Percentiles rank a stretch among this genome's conserved stretches.
Conservation (phyloP, 1,284 basidiomycete species). For the Moesziomyces antarcticus region DNA sequence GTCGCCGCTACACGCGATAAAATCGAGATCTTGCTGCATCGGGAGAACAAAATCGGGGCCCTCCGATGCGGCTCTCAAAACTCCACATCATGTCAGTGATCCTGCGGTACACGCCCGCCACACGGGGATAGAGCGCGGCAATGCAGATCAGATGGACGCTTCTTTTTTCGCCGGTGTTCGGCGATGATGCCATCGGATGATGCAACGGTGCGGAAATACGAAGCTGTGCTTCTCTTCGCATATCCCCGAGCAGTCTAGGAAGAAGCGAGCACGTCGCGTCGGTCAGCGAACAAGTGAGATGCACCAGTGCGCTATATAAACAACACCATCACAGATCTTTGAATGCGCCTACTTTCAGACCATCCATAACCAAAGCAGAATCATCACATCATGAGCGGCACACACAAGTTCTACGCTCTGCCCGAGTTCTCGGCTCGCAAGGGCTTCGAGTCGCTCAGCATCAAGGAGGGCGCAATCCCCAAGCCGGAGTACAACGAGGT, state of each 20-base stretch:
- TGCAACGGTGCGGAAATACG: slow-evolving; percentile 1
- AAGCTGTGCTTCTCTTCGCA: background rate
- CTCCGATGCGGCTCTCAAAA: too few relatives aligned
- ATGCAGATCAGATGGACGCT: background rate
- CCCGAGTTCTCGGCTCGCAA: slow-evolving; percentile 41
- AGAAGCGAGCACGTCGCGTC: too few relatives aligned
- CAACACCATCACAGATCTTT: too few relatives aligned
- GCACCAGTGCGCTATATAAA: too few relatives aligned
- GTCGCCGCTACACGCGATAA: background rate
- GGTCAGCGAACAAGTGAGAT: background rate
- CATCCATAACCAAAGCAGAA: background rate
- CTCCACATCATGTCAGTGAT: too few relatives aligned
- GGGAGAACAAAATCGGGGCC: too few relatives aligned
- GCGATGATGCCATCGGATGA: background rate
- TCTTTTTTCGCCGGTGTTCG: background rate
- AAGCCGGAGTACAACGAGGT: slow-evolving; percentile 55
- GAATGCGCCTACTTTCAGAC: background rate
- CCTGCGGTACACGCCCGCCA: background rate
- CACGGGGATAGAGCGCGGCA: background rate
- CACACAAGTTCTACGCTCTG: slow-evolving; percentile 39
- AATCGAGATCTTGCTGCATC: background rate
- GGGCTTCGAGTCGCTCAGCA: slow-evolving; percentile 24
- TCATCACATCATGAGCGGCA: slow-evolving; percentile 24
- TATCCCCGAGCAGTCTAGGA: background rate
- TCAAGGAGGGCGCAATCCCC: slow-evolving; percentile 46